A percentile compares a stretch with the other conserved stretches of the same genome.
These are phyloP conservation scores for Corymbia calophylla DNA, from an alignment of 441 rosid species.

Conservation along the genomic window DNA sequence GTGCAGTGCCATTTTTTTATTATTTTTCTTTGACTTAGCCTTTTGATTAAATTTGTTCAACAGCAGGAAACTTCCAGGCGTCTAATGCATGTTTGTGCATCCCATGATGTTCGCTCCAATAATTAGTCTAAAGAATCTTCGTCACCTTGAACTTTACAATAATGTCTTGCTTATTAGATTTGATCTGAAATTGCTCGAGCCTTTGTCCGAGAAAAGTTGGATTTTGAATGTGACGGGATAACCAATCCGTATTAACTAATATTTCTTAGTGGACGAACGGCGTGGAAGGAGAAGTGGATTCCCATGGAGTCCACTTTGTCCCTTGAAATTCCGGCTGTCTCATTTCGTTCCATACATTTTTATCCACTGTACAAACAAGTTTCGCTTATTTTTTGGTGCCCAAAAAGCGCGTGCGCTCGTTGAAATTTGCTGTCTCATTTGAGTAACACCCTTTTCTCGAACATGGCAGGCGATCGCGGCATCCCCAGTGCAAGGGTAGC, in stretches of 20 bases:
- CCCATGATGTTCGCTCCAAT: no score
- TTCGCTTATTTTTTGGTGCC: no score
- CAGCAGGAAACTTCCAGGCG: no score
- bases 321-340: neutral
- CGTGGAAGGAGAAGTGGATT: neutral
- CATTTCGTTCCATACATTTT: neutral
- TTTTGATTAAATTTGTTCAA: no score
- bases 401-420: neutral
- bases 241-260: neutral
- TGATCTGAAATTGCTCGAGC: no score
- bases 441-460: neutral
- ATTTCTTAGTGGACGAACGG: neutral
- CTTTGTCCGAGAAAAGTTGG: neutral
- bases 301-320: neutral
- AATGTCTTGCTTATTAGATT: no score
- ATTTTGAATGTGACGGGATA: neutral
- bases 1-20: rapidly evolving
- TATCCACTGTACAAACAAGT: no score
- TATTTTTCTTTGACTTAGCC: no score
- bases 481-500: neutral
- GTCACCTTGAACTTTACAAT: no score
- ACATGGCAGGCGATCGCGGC: neutral
- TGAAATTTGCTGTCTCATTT: no score
- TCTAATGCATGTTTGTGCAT: no score
- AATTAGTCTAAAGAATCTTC: no score